phyloP scores from a whole-genome alignment of 164 flowering plant species.

The Dillenia suffruticosa region DNA sequence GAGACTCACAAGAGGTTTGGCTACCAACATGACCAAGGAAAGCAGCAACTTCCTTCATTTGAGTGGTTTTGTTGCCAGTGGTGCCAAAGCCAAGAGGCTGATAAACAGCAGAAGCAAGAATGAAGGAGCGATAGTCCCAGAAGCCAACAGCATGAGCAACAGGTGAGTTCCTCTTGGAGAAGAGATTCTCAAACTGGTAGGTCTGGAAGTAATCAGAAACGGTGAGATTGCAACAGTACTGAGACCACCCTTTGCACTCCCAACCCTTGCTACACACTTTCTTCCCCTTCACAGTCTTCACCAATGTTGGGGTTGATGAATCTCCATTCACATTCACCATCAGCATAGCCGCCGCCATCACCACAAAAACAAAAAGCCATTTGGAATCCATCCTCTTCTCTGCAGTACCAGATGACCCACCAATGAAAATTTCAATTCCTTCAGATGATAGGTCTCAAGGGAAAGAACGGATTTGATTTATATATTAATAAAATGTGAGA shows the following conservation, averaged over 20 bases:
- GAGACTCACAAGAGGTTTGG: conserved; percentile 66
- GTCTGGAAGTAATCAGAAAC: conserved; percentile 67
- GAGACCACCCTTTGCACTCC: conserved; percentile 57
- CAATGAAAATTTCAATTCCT: too few species aligned
- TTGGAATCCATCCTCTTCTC: conserved; percentile 8
- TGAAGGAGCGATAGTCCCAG: conserved; percentile 84
- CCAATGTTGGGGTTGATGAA: conserved; percentile 9
- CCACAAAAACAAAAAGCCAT: conserved; percentile 6
- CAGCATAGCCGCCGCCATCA: not conserved
- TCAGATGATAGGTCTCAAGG: too few species aligned
- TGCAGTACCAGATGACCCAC: not conserved
- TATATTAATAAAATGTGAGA: too few species aligned
- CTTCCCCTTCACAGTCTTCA: conserved; percentile 46
- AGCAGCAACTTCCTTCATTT: conserved; percentile 83
- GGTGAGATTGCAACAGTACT: conserved; percentile 74
- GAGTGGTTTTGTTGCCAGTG: conserved; percentile 65
- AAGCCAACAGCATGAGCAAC: conserved; percentile 81
- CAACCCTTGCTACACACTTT: conserved; percentile 63
- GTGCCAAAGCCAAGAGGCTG: conserved; percentile 88
- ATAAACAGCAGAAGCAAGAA: conserved; percentile 51
- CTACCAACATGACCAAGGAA: conserved; percentile 87
- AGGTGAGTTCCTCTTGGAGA: conserved; percentile 78
- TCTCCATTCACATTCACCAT: conserved; percentile 1
- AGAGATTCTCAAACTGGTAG: conserved; percentile 82
- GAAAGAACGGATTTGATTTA: too few species aligned